These are phyloP conservation scores for Lepiota brunneoincarnata DNA, from an alignment of 768 basidiomycete species.

Conservation along the genomic window DNA sequence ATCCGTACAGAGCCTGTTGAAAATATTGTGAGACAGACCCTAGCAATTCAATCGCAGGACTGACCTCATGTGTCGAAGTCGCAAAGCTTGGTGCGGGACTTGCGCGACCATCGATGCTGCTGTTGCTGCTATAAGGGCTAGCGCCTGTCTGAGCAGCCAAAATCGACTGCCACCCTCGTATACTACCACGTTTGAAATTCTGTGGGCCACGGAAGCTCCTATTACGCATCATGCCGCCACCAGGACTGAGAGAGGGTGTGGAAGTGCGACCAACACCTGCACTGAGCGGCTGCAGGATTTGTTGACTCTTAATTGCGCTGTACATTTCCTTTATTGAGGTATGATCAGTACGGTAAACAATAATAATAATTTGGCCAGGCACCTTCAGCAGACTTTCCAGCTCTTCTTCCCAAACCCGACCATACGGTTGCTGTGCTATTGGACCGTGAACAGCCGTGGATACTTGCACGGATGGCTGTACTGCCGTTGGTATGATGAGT, in stretches of 20 bases:
- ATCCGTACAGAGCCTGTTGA: constrained; percentile 54
- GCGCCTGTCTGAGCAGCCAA: constrained; percentile 59
- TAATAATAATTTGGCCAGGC: neutral
- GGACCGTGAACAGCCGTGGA: constrained; percentile 32
- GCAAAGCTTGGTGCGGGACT: constrained; percentile 95
- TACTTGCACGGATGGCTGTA: constrained; percentile 59
- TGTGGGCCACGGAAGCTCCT: constrained; percentile 64
- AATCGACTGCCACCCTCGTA: constrained; percentile 84
- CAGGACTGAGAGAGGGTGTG: constrained; percentile 57
- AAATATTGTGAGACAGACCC: constrained; percentile 1
- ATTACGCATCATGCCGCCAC: constrained; percentile 53
- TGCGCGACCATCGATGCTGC: constrained; percentile 82
- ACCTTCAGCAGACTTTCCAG: constrained; percentile 89
- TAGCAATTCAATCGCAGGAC: constrained; percentile 11
- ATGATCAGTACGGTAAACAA: neutral
- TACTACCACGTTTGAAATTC: constrained; percentile 86
- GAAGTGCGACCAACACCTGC: constrained; percentile 45
- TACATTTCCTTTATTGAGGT: constrained; percentile 78
- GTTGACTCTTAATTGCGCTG: constrained; percentile 83
- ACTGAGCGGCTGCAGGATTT: constrained; percentile 81
- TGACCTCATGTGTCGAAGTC: constrained; percentile 82
- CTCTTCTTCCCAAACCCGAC: constrained; percentile 79
- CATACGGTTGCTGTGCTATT: constrained; percentile 41
- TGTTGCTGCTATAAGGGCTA: constrained; percentile 84
- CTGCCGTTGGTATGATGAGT: constrained; percentile 53